Percentiles rank a stretch among this genome's conserved stretches.
Conservation (phyloP, 805 yeast species). For the Yueomyces sp. region DNA sequence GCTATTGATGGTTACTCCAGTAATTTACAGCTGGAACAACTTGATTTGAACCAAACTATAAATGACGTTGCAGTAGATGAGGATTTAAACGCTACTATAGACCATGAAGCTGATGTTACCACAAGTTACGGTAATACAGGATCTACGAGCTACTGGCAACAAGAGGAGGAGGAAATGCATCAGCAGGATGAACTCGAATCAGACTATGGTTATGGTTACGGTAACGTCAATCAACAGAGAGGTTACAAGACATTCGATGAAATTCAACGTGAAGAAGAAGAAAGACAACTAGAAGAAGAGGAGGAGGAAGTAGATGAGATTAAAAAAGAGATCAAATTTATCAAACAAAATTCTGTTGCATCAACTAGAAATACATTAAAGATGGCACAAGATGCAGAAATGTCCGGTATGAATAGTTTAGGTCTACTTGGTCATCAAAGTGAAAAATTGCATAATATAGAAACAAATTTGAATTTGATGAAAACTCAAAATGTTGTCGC, state of each 20-base stretch:
- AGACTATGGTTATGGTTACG: constrained; percentile 9
- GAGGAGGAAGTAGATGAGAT: constrained; percentile 85
- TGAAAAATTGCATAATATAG: constrained; percentile 70
- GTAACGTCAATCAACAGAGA: constrained; percentile 28
- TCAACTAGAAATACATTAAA: constrained; percentile 73
- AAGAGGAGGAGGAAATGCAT: not conserved
- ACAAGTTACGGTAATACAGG: not conserved
- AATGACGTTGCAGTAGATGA: not conserved
- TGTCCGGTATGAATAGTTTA: constrained; percentile 64
- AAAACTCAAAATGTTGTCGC: constrained; percentile 74
- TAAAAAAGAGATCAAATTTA: constrained; percentile 67
- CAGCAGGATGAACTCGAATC: not conserved
- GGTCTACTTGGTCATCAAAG: constrained; percentile 93
- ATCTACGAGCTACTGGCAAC: not conserved
- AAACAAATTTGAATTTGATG: constrained; percentile 61
- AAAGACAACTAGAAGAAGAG: constrained; percentile 36
- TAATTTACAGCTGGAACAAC: not conserved
- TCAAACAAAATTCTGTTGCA: constrained; percentile 76
- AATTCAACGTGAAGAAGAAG: constrained; percentile 24
- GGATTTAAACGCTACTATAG: not conserved
- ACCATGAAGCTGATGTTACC: not conserved
- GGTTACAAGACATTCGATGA: constrained; percentile 24
- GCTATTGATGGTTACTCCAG: not conserved
- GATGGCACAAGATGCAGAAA: constrained; percentile 60
- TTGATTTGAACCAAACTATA: not conserved